Evolutionary conservation across 2,329 filamentous ascomycete species (phyloP).

Genomic region (Neurospora crassa): DNA sequence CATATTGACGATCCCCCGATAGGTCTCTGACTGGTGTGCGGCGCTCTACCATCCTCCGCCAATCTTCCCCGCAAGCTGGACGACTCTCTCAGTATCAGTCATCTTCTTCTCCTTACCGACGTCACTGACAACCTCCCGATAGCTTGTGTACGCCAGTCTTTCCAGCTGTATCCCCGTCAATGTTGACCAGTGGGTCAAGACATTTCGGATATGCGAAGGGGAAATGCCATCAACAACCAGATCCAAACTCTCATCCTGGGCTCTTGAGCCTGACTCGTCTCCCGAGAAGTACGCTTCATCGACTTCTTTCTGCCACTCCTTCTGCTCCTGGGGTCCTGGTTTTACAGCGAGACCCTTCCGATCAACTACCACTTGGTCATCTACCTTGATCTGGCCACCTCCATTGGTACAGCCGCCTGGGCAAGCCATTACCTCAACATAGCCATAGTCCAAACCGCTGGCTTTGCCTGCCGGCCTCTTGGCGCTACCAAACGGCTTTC

Average conservation of each 20-base stretch:
- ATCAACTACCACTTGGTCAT: slow-evolving; percentile 57
- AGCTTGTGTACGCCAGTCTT: slow-evolving; percentile 75
- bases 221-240: slow-evolving; percentile 56
- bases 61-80: slow-evolving; percentile 80
- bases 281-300: slow-evolving; percentile 87
- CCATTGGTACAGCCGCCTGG: slow-evolving; percentile 98
- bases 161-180: slow-evolving; percentile 61
- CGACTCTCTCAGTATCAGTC: slow-evolving; percentile 69
- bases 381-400: slow-evolving; percentile 86
- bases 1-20: slow-evolving; percentile 15
- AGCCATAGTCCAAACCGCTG: slow-evolving; percentile 61
- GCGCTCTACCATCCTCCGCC: slow-evolving; percentile 77
- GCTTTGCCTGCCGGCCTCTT: slow-evolving; percentile 42
- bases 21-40: slow-evolving; percentile 14
- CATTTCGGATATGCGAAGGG: slow-evolving; percentile 53
- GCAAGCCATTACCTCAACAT: slow-evolving; percentile 98
- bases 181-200: slow-evolving; percentile 66
- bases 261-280: slow-evolving; percentile 40
- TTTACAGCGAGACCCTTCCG: slow-evolving; percentile 40
- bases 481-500: slow-evolving; percentile 47
- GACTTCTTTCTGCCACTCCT: slow-evolving; percentile 70
- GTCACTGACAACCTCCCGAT: slow-evolving; percentile 87
- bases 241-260: slow-evolving; percentile 21
- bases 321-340: slow-evolving; percentile 69
- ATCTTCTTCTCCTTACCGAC: slow-evolving; percentile 64